phyloP scores from a whole-genome alignment of 2,329 filamentous ascomycete species.

The Colletotrichum nymphaeae region DNA sequence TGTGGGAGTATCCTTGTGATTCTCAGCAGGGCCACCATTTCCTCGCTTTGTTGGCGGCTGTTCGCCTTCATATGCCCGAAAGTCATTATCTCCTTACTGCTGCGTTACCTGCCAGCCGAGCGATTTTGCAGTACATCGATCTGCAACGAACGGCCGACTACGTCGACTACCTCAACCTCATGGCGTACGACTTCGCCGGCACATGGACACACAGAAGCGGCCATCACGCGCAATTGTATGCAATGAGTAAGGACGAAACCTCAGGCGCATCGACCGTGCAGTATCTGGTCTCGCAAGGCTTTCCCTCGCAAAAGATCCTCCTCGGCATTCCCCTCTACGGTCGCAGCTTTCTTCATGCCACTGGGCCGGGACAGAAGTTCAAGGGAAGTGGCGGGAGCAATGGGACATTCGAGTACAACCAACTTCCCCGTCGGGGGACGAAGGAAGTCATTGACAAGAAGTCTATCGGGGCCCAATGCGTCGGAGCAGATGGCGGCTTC shows the following conservation, averaged over 20 bases:
- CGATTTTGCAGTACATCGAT: slow-evolving; percentile 77
- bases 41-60: slow-evolving; percentile 72
- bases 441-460: slow-evolving; percentile 76
- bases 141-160: slow-evolving; percentile 70
- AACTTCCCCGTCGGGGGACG: slow-evolving; percentile 71
- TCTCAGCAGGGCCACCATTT: slow-evolving; percentile 76
- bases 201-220: slow-evolving; percentile 75
- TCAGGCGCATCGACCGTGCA: slow-evolving; percentile 76
- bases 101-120: slow-evolving; percentile 75
- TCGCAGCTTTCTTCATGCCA: slow-evolving; percentile 76
- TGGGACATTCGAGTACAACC: slow-evolving; percentile 79
- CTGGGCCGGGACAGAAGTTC: slow-evolving; percentile 72
- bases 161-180: slow-evolving; percentile 81
- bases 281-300: slow-evolving; percentile 73
- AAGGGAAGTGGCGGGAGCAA: slow-evolving; percentile 68
- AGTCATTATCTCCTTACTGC: slow-evolving; percentile 78
- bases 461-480: slow-evolving; percentile 76
- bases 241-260: slow-evolving; percentile 67
- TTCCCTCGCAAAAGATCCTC: slow-evolving; percentile 77
- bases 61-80: slow-evolving; percentile 75
- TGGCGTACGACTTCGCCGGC: slow-evolving; percentile 84
- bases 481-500: slow-evolving; percentile 80
- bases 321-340: slow-evolving; percentile 82
- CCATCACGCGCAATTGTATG: slow-evolving; percentile 81
- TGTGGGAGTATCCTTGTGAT: slow-evolving; percentile 82